Base-by-base conservation (phyloP, 495 filamentous ascomycete genomes). In the Neurospora sp. region DNA sequence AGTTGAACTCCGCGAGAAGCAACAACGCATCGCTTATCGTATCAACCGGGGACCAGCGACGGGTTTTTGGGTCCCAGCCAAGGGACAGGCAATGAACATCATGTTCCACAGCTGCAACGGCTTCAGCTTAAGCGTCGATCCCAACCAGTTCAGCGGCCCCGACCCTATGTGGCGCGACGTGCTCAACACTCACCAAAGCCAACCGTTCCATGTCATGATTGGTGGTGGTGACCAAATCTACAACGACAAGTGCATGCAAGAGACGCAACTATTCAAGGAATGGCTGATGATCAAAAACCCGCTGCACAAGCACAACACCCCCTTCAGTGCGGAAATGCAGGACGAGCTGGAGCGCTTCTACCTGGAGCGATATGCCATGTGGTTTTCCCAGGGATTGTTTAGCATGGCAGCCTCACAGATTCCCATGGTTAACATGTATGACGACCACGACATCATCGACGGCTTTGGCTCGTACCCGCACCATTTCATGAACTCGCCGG, bases 101-200 rank as follows among this genome's bases (percentile, higher is more conserved):
- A 97, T 98, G 94, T 98, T 97, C 83, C 88, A 98, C 85, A 95
- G 90, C 79, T 97, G 96, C 85, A 99, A 99, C 81, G 96, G 96
- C 48, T 98, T 99, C 83, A 93, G 92, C 75, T 79, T 92, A 71
- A 91, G 88, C 75, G 92, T 93, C 70, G 89, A 98, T 73, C 81
- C 94, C 1, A 83, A 94, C 77, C 83, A 88, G 66, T 91, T 98
- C 81, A 92, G 90, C 77, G 96, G 96, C 0, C 96, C 96, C 3
- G 96, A 99, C 85, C 96, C 96, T 11, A 85, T 99, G 81, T 99
- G 96, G 96, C 89, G 94, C 74, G 96, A 99, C 78, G 92, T 98
- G 20, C 86, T 99, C 69, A 97, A 97, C 77, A 92, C 90, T 38
- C 96, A 99, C 81, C 94, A 97, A 81, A 92, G 90, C 70, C 90